Evolutionary conservation across 768 basidiomycete species (phyloP), one percentile per base, ranked within the genome.

Genomic region (Phylloporus sp.): DNA sequence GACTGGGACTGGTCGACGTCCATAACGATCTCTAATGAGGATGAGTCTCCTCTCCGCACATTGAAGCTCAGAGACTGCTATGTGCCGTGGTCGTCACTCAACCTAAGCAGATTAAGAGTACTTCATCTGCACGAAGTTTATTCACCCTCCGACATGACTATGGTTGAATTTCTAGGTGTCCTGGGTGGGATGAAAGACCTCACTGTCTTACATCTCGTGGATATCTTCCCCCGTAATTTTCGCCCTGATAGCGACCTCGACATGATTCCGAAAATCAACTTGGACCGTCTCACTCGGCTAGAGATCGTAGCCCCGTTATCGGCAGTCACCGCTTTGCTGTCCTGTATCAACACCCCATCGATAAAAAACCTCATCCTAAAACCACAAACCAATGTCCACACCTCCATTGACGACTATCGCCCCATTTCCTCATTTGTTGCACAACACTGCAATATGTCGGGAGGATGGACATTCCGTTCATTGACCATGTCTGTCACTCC

Each of bases 121-220:
- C 65, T 79, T 23, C 63, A 59, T 38, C 55, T 78, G 4, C 49
- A 62, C 12, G n/a, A 60, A 31, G 41, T 69, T 6, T 50, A 36
- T 18, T 36, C 65, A n/a, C 16, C 6, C 2, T 23, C 45, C 6
- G 45, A 59, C 13, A 65, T 61, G 16, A 67, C 69, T 16, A 59
- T 59, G 24, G 42, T 43, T 7, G 63, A 71, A 36, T 55, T 78
- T 16, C 46, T 73, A 6, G 49, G 61, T 18, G 59, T 61, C 9
- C 63, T 78, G 4, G 43, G 59, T 18, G 50, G 61, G 18, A 38
- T 38, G n/a, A n/a, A 10, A 20, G n/a, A 38, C 18, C 36, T 38
- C 36, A 11, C 18, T 11, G 10, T 38, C 36, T 38, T 38, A 10
- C 36, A 20, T 38, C 36, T 38, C 4, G 36, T 20, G 2, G 5